A percentile compares a stretch with the other conserved stretches of the same genome.
These are phyloP conservation scores for Pleurotus platypus DNA, from an alignment of 768 basidiomycete genomes.

Conservation along the genomic window DNA sequence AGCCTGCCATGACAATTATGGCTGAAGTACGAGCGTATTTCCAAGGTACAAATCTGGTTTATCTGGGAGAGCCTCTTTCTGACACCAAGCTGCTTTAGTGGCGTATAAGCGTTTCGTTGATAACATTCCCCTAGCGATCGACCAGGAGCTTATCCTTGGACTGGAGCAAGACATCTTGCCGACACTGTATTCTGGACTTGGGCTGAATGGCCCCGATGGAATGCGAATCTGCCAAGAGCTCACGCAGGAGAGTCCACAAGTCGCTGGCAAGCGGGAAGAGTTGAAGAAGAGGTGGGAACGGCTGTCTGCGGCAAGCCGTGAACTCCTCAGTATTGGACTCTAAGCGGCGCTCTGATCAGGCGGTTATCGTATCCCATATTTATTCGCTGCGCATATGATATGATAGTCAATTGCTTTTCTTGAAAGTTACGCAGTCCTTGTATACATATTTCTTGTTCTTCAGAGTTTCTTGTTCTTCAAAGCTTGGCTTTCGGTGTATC, in stretches of 20 bases:
- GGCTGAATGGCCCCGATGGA: conserved; percentile 46
- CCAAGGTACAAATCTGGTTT: conserved; percentile 47
- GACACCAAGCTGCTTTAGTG: conserved; percentile 30
- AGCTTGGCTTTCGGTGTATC: background rate
- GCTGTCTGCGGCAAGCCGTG: conserved; percentile 39
- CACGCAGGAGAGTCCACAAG: conserved; percentile 44
- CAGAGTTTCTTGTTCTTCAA: background rate
- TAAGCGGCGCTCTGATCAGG: background rate
- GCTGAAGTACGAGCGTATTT: conserved; percentile 71
- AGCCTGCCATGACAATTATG: conserved; percentile 62
- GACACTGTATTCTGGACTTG: conserved; percentile 44
- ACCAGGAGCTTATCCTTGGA: conserved; percentile 52
- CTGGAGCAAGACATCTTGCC: conserved; percentile 41
- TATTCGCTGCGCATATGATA: too few relatives aligned
- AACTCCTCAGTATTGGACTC: conserved; percentile 27
- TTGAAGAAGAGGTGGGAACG: conserved; percentile 48
- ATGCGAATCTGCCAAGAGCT: conserved; percentile 44
- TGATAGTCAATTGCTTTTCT: too few relatives aligned
- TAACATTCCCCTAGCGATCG: conserved; percentile 53
- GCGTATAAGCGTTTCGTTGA: conserved; percentile 60
- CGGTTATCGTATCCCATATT: too few relatives aligned
- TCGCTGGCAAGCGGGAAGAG: conserved; percentile 44
- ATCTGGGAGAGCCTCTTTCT: background rate
- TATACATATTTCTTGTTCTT: background rate
- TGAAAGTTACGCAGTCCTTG: background rate